Base-by-base conservation (phyloP, 2,329 filamentous ascomycete genomes). In the Endoconidiophora laricicola region DNA sequence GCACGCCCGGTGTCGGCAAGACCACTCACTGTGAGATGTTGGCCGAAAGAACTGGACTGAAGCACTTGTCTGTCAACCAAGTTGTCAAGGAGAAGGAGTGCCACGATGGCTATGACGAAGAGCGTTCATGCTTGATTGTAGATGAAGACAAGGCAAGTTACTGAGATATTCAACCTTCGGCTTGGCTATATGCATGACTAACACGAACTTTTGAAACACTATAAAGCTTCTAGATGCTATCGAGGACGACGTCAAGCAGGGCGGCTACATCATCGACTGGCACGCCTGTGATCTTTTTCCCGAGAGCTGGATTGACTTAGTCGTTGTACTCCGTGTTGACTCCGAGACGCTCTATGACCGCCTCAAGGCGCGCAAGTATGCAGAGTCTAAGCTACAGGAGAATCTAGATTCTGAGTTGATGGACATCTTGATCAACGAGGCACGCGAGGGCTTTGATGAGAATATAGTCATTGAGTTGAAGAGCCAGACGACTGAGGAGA, bases 351-450 rank as follows among this genome's bases (percentile, higher is more conserved):
- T 94, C 2, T 96, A 91, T 61, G 91, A 98, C 63, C 77, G 91
- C 48, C 67, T 98, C 49, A 77, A 74, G 49, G 75, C 76, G 40
- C 76, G 88, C 81, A 83, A 86, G 55, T 95, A 95, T 63, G 73
- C 77, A 54, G 85, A 91, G 61, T 73, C 75, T 55, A 98, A 98
- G 65, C 69, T 98, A 41, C 85, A 96, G 63, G 91, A 96, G 65
- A 98, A 98, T 61, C 70, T 98, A 54, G 91, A 98, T 64, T 83
- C 86, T 26, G 91, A 98, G 68, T 96, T 98, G 61, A 96, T 98
- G 81, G 83, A 94, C 61, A 86, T 96, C 23, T 69, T 98, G 50
- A 70, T 94, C 18, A 82, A 94, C 57, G 91, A 98, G 68, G 91
- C 91, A 29, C 72, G 79, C 54, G 88, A 94, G 55, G 78, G 83